Evolutionary conservation across 208 protist species (phyloP), one percentile per base, ranked within the genome.

Genomic region (Acanthamoeba sp.): DNA sequence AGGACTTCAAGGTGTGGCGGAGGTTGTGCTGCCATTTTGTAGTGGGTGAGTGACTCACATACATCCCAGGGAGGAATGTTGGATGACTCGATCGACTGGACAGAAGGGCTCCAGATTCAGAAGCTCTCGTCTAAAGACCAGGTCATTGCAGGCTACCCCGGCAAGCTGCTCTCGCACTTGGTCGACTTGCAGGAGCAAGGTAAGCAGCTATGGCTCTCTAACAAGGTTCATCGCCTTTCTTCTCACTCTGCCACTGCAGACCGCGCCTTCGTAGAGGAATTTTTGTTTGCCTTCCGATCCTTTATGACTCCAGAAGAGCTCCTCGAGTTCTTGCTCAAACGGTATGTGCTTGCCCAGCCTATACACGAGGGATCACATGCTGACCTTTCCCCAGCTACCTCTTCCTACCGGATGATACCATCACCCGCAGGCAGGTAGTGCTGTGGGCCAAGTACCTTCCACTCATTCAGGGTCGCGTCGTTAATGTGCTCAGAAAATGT

Each of bases 101-200:
- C 14, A 14, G 50, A 90, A 22, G 84, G 84, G 22, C 84, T 90
- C 48, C 24, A 85, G 2, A 10, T 85, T 14, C 24, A 34, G 10
- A 42, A 57, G 32, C 24, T 71, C 14, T 36, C 48, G 4, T 90
- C 32, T 48, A 90, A 90, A 48, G 84, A 90, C 9, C 84, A 90
- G 22, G 22, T 90, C 57, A 90, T 90, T 22, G 84, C 84, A 45
- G 84, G 84, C 16, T 64, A 90, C 27, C 84, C 52, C 36, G 48
- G 64, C 12, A 57, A 66, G 84, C 84, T 90, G 50, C 48, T 90
- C 16, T 90, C 84, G n/a, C 84, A 90, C 48, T 29, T 90, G 9
- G 52, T 66, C 57, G 84, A 90, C 50, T 48, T 90, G 14, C 40
- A 90, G 18, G 84, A 90, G 32, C 84, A 90, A 36, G 84, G 84